A percentile compares a stretch with the other conserved stretches of the same genome.
Evolutionary conservation across 805 yeast species (phyloP).

Genomic region (Kodamaea kaohsiungensis): DNA sequence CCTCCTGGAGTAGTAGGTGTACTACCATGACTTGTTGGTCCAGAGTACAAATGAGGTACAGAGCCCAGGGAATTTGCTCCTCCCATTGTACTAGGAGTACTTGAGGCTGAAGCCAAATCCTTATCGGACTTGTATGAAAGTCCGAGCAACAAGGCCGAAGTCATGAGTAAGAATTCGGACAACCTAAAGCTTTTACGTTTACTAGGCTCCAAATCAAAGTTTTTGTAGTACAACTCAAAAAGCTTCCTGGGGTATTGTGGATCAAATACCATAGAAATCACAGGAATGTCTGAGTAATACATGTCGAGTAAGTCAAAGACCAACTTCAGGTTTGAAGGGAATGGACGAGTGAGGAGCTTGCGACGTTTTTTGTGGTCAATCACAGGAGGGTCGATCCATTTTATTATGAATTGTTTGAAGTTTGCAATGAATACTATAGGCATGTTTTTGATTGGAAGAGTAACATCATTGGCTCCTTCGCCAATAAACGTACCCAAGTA

Average conservation of each 20-base stretch:
- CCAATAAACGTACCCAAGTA: slow-evolving; percentile 33
- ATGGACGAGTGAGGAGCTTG: slow-evolving; percentile 25
- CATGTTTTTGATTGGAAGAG: slow-evolving; percentile 29
- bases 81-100: not conserved
- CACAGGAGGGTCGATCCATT: slow-evolving; percentile 35
- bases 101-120: not conserved
- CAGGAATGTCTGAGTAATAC: slow-evolving; percentile 23
- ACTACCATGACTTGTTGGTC: not conserved
- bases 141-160: slow-evolving; percentile 27
- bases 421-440: slow-evolving; percentile 26
- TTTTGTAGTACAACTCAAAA: slow-evolving; percentile 27
- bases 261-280: slow-evolving; percentile 24
- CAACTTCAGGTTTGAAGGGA: slow-evolving; percentile 21
- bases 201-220: slow-evolving; percentile 8
- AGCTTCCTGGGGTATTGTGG: slow-evolving; percentile 17
- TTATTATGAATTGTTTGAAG: slow-evolving; percentile 17
- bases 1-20: not conserved
- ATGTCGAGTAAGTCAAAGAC: slow-evolving; percentile 28
- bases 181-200: slow-evolving; percentile 20
- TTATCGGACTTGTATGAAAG: slow-evolving; percentile 8
- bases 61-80: not conserved
- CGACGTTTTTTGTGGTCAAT: slow-evolving; percentile 19
- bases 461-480: slow-evolving; percentile 17
- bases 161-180: slow-evolving; percentile 38
- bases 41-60: not conserved